Evolutionary conservation across 257 asterid species (phyloP), one percentile per base, ranked within the genome.

Genomic region (Handroanthus guayacan): DNA sequence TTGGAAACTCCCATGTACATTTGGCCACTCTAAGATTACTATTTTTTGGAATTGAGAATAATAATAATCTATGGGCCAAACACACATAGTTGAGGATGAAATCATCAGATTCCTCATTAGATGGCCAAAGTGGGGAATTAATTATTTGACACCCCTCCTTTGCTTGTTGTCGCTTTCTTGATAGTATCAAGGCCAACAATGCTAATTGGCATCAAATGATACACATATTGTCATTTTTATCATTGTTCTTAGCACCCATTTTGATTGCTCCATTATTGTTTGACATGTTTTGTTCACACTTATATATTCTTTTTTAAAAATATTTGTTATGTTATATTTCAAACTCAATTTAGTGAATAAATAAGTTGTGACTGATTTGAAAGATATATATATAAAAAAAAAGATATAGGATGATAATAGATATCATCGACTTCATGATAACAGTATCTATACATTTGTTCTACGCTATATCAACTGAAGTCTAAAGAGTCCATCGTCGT

Each of bases 41-140:
- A 13, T 57, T 63, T 43, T 72, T 54, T 17, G 56, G 31, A 48
- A 67, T 67, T 69, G 1, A 25, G 31, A 25, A 31, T 56, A 56
- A 16, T 56, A 56, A 72, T 12, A 48, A 44, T 18, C 16, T n/a
- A 54, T 16, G 10, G 12, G 34, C 38, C 41, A 43, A 68, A 78
- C 77, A 77, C 25, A 31, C 60, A 50, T 78, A 79, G 88, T 90
- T 89, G 93, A 76, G 77, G 52, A 75, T 83, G 93, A 92, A 77
- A 83, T 87, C 87, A 84, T 82, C 88, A 88, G 86, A 89, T 87
- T 89, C 97, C 94, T 85, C 90, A 86, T 84, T 92, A 88, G 87
- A 89, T 93, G 97, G 97, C 91, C 84, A 52, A 75, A 75, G 87
- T 79, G 85, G 83, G 78, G 70, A 36, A 66, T 77, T 64, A 63